Percentiles rank a stretch among this genome's conserved stretches.
phyloP scores from a whole-genome alignment of 352 stramenopile species.

The Globisporangium takayamanum region DNA sequence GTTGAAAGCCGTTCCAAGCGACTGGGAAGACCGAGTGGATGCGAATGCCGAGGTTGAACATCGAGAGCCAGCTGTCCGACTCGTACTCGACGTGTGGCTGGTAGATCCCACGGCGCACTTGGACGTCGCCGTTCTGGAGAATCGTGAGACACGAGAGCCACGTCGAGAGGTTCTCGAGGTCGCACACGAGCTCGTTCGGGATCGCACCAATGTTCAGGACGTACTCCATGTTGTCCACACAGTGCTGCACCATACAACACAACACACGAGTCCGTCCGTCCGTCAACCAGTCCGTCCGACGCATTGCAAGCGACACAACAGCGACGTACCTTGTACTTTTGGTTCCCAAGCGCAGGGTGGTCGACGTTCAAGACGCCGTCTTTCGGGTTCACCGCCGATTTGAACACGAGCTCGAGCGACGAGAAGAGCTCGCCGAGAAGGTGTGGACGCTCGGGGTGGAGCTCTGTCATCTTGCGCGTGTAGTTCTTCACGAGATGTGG shows the following conservation, averaged over 20 bases:
- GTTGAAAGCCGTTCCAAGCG: slow-evolving; percentile 62
- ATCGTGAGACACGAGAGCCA: slow-evolving; percentile 69
- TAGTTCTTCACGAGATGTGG: slow-evolving; percentile 78
- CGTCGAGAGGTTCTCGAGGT: slow-evolving; percentile 52
- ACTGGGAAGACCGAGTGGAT: slow-evolving; percentile 81
- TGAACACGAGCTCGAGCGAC: slow-evolving; percentile 58
- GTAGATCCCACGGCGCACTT: slow-evolving; percentile 59
- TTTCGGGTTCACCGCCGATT: slow-evolving; percentile 41
- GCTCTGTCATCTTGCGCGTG: slow-evolving; percentile 41
- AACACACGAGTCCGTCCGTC: slow-evolving; percentile 2
- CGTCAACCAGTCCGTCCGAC: background rate
- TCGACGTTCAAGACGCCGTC: slow-evolving; percentile 50
- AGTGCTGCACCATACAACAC: slow-evolving; percentile 42
- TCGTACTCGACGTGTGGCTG: slow-evolving; percentile 86
- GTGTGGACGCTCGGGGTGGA: slow-evolving; percentile 42
- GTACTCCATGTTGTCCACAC: slow-evolving; percentile 83
- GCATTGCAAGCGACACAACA: background rate
- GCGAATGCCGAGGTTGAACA: slow-evolving; percentile 87
- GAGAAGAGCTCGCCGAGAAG: slow-evolving; percentile 60
- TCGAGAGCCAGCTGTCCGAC: slow-evolving; percentile 82
- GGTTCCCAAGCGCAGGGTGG: slow-evolving; percentile 67
- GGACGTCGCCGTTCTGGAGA: slow-evolving; percentile 62
- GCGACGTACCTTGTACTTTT: slow-evolving; percentile 80
- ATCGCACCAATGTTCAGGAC: slow-evolving; percentile 76
- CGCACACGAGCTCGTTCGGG: slow-evolving; percentile 72